A percentile compares a stretch with the other conserved stretches of the same genome.
phyloP scores from a whole-genome alignment of 2,329 filamentous ascomycete species.

The Magnaporthiopsis incrustans region DNA sequence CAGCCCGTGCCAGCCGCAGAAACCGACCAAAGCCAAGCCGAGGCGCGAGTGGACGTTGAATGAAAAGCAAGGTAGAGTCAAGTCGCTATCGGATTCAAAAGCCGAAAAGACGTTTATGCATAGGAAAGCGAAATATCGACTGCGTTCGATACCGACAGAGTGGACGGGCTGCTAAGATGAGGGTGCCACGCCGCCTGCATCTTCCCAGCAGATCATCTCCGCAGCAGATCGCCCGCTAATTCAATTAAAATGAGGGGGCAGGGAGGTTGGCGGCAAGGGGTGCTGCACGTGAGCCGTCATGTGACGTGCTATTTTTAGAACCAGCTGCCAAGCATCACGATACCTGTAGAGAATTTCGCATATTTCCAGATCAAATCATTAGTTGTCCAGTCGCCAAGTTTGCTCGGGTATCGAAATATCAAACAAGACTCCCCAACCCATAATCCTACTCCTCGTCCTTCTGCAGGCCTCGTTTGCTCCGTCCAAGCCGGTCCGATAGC shows the following conservation, averaged over 20 bases:
- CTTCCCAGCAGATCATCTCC: background rate
- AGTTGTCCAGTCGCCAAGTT: too few relatives aligned
- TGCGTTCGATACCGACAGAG: background rate
- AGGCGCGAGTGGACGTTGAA: background rate
- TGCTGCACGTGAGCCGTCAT: background rate
- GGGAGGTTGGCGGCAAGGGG: background rate
- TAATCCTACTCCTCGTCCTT: background rate
- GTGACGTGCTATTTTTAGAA: too few relatives aligned
- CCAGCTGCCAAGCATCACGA: background rate
- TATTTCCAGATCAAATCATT: background rate
- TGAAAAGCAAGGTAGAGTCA: background rate
- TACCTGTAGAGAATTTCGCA: too few relatives aligned
- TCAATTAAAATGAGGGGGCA: background rate
- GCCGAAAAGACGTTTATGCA: too few relatives aligned
- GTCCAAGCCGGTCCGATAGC: slow-evolving; percentile 43
- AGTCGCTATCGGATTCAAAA: background rate
- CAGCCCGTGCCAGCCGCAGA: too few relatives aligned
- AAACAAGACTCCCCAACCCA: background rate
- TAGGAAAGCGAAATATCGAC: background rate
- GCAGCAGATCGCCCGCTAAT: background rate
- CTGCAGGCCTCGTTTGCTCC: slow-evolving; percentile 25
- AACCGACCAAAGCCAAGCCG: too few relatives aligned
- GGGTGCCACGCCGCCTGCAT: background rate
- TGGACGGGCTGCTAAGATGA: background rate
- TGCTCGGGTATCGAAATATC: background rate